Conservation (phyloP, 139 green algal species). For the Tetraselmis striata region DNA sequence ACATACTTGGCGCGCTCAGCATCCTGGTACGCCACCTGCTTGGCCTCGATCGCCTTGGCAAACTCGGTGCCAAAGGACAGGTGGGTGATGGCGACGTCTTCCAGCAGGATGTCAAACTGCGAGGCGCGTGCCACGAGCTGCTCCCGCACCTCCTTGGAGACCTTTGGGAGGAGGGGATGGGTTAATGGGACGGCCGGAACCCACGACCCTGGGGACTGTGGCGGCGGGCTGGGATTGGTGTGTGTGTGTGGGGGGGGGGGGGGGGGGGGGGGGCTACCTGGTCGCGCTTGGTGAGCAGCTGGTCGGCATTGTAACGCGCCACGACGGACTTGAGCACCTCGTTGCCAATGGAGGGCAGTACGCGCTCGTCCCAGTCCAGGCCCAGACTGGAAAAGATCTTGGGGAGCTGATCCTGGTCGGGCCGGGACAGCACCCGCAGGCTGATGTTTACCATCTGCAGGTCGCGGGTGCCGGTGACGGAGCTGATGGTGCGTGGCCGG, state of each 20-base stretch:
- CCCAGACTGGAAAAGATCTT: slow-evolving; percentile 88
- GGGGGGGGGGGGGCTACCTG: too few species aligned
- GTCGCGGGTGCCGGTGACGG: slow-evolving; percentile 89
- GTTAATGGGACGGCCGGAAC: too few species aligned
- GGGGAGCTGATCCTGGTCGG: slow-evolving; percentile 66
- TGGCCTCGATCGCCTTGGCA: slow-evolving; percentile 90
- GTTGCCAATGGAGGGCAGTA: slow-evolving; percentile 98
- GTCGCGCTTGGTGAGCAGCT: slow-evolving; percentile 96
- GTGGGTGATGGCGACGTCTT: slow-evolving; percentile 98
- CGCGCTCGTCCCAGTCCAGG: slow-evolving; percentile 95
- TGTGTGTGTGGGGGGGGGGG: too few species aligned
- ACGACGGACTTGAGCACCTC: slow-evolving; percentile 97
- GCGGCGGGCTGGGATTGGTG: too few species aligned
- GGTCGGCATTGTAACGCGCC: slow-evolving; percentile 97
- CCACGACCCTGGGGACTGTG: too few species aligned
- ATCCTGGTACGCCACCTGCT: slow-evolving; percentile 98
- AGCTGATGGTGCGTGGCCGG: slow-evolving; percentile 85
- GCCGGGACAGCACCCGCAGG: slow-evolving; percentile 90
- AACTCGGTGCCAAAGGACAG: slow-evolving; percentile 95
- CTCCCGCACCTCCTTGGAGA: slow-evolving; percentile 54
- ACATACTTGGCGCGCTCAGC: slow-evolving; percentile 93
- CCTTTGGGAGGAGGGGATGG: too few species aligned
- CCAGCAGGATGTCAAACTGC: slow-evolving; percentile 96
- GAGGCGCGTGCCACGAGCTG: slow-evolving; percentile 66
- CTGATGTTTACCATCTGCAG: slow-evolving; percentile 99